Evolutionary conservation across 495 filamentous ascomycete genomes (phyloP), one percentile per base, ranked within the genome.

Genomic region (Hypomontagnella submonticulosa): DNA sequence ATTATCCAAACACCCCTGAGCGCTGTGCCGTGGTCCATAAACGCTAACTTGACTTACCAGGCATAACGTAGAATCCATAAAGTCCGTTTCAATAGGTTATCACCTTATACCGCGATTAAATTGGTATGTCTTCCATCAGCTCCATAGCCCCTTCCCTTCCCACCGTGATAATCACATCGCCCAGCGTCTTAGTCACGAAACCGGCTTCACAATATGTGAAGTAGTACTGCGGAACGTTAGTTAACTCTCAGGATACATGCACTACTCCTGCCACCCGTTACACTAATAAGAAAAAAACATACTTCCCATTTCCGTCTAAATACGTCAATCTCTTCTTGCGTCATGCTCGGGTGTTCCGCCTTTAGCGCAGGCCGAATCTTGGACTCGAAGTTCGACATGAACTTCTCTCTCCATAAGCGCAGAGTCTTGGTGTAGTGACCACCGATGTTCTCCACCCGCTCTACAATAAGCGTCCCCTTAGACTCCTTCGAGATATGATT

Each of bases 171-270:
- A 90, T 87, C 15, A 87, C 87, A 74, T 91, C 89, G 1, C 88
- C 87, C 44, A 92, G 74, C 5, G 87, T 87, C 73, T 90, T 89
- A 19, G 86, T 87, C 49, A 82, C 76, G 70, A 92, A 91, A 0
- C 89, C 89, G 16, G 88, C 89, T 68, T 91, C 88, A 50, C 85
- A 90, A 71, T 91, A 92, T 8, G 83, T 76, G 70, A 91, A 91
- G 69, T 91, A 92, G 65, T 91, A 91, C 78, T 89, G 44, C 15
- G 47, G 1, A 49, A 12, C 4, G 27, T 51, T 8, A 61, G 51
- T 30, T 46, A 53, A 11, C 1, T 4, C 7, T 19, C 11, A 4
- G 5, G 8, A 0, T 8, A 11, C 6, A 27, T 9, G 38, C 5
- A 13, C 0, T 54, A 18, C 9, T 11, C 13, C 11, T 33, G 12